A percentile compares a stretch with the other conserved stretches of the same genome.
Conservation (phyloP, 139 green algal genomes). For the Tetraselmis chui region DNA sequence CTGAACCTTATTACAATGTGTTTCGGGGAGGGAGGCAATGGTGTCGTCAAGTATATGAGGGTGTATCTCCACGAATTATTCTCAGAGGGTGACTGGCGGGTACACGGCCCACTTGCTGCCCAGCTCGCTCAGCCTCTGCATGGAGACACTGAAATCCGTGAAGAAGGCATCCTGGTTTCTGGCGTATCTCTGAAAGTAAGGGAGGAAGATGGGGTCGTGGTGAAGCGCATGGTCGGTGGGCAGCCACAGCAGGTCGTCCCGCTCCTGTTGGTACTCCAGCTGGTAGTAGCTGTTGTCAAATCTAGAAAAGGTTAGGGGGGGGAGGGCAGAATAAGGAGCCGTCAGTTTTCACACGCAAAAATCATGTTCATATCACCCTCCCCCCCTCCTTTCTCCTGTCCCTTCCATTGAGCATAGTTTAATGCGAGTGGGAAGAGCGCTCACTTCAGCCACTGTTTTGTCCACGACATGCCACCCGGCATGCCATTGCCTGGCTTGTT, state of each 20-base stretch:
- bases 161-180: not conserved
- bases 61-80: no score
- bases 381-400: no score
- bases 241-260: not conserved
- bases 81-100: not conserved
- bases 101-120: not conserved
- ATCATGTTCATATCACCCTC: no score
- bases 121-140: not conserved
- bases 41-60: no score
- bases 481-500: constrained; percentile 70
- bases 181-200: not conserved
- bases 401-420: no score
- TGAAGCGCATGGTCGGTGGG: not conserved
- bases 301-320: not conserved
- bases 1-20: no score
- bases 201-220: not conserved
- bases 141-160: not conserved
- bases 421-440: no score
- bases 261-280: not conserved
- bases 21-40: no score
- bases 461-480: constrained; percentile 75
- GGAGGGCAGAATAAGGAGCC: no score
- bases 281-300: not conserved
- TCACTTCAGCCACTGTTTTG: constrained; percentile 78
- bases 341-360: no score